These are phyloP conservation scores for Insectozyma bohioensis DNA, from an alignment of 1,139 yeast species.

Conservation along the genomic window DNA sequence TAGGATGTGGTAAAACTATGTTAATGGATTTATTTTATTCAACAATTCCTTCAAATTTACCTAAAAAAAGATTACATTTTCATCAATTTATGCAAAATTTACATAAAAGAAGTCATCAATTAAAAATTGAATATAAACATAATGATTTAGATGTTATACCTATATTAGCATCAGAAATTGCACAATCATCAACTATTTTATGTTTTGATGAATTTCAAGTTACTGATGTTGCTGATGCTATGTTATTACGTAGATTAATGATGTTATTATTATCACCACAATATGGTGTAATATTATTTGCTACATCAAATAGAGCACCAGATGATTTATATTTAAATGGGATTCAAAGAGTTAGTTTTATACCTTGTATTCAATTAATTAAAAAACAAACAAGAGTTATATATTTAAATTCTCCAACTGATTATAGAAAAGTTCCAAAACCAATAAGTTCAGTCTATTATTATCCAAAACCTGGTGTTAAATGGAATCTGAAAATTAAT, in stretches of 20 bases:
- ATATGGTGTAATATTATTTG: conserved; percentile 83
- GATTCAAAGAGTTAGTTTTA: conserved; percentile 83
- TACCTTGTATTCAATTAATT: conserved; percentile 85
- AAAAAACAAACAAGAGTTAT: conserved; percentile 75
- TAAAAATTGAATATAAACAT: conserved; percentile 56
- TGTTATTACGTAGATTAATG: conserved; percentile 79
- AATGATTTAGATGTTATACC: conserved; percentile 83
- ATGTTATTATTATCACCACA: conserved; percentile 60
- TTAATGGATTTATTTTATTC: conserved; percentile 91
- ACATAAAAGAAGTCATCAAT: conserved; percentile 81
- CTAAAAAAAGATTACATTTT: conserved; percentile 83
- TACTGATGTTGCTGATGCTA: conserved; percentile 97
- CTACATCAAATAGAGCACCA: conserved; percentile 94
- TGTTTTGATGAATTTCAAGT: conserved; percentile 97
- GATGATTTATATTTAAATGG: conserved; percentile 92
- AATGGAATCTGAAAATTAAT: conserved; percentile 53
- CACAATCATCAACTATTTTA: conserved; percentile 69
- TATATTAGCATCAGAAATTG: conserved; percentile 77
- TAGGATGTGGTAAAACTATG: conserved; percentile 98
- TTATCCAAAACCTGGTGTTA: conserved; percentile 65
- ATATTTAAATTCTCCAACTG: conserved; percentile 85
- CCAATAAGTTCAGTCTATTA: conserved; percentile 83
- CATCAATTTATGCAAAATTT: conserved; percentile 96
- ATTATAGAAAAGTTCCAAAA: conserved; percentile 84
- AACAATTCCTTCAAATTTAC: conserved; percentile 73